phyloP scores from a whole-genome alignment of 164 flowering plant genomes.

The Vitis rotundifolia region DNA sequence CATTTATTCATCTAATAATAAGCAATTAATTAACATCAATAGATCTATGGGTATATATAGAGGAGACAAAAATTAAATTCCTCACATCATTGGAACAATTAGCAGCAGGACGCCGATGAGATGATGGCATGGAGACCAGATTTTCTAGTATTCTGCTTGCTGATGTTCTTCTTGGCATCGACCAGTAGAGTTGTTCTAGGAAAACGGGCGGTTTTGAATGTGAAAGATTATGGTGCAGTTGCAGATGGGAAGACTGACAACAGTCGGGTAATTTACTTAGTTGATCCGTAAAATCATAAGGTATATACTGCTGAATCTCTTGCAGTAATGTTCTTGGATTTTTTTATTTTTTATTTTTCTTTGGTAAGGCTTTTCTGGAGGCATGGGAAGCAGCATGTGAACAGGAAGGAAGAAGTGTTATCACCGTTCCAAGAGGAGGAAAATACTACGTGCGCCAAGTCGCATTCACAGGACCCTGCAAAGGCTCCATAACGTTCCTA shows the following conservation, averaged over 20 bases:
- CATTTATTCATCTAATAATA: too few relatives aligned
- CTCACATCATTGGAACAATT: too few relatives aligned
- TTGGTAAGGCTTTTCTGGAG: slow-evolving; percentile 16
- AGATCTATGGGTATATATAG: too few relatives aligned
- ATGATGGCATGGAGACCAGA: too few relatives aligned
- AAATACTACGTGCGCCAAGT: slow-evolving; percentile 4
- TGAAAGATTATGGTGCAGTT: slow-evolving; percentile 21
- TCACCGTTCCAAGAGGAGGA: slow-evolving; percentile 20
- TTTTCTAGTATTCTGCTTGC: too few relatives aligned
- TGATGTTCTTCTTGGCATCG: background rate
- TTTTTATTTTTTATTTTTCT: background rate
- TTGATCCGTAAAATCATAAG: too few relatives aligned
- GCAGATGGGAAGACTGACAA: slow-evolving; percentile 18
- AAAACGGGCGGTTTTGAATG: slow-evolving; percentile 14
- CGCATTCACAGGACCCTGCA: slow-evolving; percentile 22
- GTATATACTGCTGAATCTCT: too few relatives aligned
- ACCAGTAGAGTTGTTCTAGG: background rate
- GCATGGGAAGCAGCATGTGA: slow-evolving; percentile 33
- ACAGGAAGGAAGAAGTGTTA: background rate
- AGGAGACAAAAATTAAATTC: too few relatives aligned
- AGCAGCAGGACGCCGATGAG: too few relatives aligned
- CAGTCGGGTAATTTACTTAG: slow-evolving; percentile 3
- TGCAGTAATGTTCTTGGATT: background rate
- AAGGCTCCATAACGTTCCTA: background rate
- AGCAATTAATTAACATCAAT: too few relatives aligned